Evolutionary conservation across 257 asterid species (phyloP).

Genomic region (Primulina eburnea): DNA sequence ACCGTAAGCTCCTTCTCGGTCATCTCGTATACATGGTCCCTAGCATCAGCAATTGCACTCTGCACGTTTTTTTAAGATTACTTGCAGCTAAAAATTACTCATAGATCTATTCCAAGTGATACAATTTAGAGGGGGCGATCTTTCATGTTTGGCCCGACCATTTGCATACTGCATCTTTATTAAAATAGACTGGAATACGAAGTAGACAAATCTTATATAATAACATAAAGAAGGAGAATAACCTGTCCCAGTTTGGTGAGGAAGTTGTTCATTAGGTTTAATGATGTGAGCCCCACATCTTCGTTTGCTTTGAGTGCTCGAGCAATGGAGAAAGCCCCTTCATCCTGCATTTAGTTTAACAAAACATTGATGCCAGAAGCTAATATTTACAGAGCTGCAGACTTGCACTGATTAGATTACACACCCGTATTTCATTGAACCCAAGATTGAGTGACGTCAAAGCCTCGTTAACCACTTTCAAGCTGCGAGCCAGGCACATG

Average conservation of each 20-base stretch:
- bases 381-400: conserved; percentile 37
- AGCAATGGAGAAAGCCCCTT: conserved; percentile 47
- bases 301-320: conserved; percentile 54
- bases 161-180: too few relatives aligned
- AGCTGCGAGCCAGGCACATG: conserved; percentile 80
- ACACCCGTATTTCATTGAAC: conserved; percentile 88
- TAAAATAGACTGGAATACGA: too few relatives aligned
- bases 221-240: too few relatives aligned
- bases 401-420: conserved; percentile 24
- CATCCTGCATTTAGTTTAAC: conserved; percentile 30
- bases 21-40: conserved; percentile 94
- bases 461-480: conserved; percentile 86
- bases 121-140: too few relatives aligned
- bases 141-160: too few relatives aligned
- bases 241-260: too few relatives aligned
- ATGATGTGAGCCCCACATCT: conserved; percentile 42
- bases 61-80: conserved; percentile 42
- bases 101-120: too few relatives aligned
- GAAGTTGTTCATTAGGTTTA: conserved; percentile 26
- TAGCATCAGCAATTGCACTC: conserved; percentile 90
- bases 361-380: not conserved
- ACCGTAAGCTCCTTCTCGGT: conserved; percentile 74
- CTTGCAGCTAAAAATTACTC: conserved; percentile 9
- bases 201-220: too few relatives aligned
- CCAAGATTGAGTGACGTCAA: conserved; percentile 84